Evolutionary conservation across 441 rosid genomes (phyloP), one percentile per base, ranked within the genome.

Genomic region (Croton setiger): DNA sequence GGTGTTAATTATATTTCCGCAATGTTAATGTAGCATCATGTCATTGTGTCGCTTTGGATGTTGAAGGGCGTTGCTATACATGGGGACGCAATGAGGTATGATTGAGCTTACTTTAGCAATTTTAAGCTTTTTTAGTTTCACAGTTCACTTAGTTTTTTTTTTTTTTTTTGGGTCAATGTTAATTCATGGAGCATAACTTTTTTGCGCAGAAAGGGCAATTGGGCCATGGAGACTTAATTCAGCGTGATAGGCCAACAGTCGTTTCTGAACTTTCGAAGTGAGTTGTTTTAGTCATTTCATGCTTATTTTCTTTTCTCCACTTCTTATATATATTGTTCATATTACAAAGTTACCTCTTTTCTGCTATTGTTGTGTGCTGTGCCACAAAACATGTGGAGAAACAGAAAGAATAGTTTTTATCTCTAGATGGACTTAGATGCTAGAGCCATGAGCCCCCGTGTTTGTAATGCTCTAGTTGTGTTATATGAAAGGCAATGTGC

Each of bases 21-120:
- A 33, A 13, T 69, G 27, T 27, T 56, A 64, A 31, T 85, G 79
- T 73, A 95, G 98, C 83, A 18, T 90, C 99, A 0, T 92, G 96
- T 76, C 99, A 95, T 77, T 95, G 98, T 68, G 98, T 95, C 78
- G 97, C 99, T 1, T 77, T 95, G 85, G 98, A 92, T 72, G 90
- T 84, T 71, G 89, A 87, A 77, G 99, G 99, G 69, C 91, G 96
- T 72, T 92, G 98, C 79, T 90, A 90, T 67, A 95, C 99, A 2
- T 95, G 98, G 99, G 99, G 99, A 41, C 94, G 97, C 37, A 95
- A 95, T 73, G 99, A 95, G 91, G 99, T 80, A 76, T 71, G 82
- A 9, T 52, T 78, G 33, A 37, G 6, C 75, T 74, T 18, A 2
- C 2, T 59, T 72, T 9, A 64, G 21, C 53, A 49, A 31, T 67